Conservation (phyloP, 78 protist species). For the Emiliania huxleyi region DNA sequence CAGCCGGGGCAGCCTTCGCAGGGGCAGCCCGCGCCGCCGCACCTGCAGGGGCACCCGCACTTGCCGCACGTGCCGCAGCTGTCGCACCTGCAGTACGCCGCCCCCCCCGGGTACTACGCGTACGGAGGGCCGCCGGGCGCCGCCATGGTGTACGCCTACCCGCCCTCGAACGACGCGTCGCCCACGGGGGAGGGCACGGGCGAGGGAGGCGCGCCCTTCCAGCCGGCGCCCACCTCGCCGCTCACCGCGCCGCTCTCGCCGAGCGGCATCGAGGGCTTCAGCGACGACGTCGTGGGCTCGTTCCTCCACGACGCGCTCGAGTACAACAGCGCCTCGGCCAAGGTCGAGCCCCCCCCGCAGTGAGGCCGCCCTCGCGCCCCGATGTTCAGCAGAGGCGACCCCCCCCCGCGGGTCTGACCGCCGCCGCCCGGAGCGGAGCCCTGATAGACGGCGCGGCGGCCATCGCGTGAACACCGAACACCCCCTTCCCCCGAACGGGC, state of each 20-base stretch:
- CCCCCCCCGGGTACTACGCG: not conserved
- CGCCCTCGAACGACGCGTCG: too few relatives aligned
- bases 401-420: too few relatives aligned
- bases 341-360: not conserved
- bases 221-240: not conserved
- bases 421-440: too few relatives aligned
- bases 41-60: not conserved
- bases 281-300: not conserved
- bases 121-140: too few relatives aligned
- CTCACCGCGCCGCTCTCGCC: not conserved
- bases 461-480: too few relatives aligned
- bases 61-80: not conserved
- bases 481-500: too few relatives aligned
- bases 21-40: too few relatives aligned
- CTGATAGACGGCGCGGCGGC: too few relatives aligned
- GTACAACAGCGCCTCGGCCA: not conserved
- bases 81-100: not conserved
- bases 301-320: not conserved
- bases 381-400: not conserved
- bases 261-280: not conserved
- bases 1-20: too few relatives aligned
- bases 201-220: too few relatives aligned
- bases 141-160: too few relatives aligned
- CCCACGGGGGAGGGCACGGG: too few relatives aligned
- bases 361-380: not conserved